phyloP scores from a whole-genome alignment of 371 early-diverging fungal genomes.

The Rhizopus delemar region DNA sequence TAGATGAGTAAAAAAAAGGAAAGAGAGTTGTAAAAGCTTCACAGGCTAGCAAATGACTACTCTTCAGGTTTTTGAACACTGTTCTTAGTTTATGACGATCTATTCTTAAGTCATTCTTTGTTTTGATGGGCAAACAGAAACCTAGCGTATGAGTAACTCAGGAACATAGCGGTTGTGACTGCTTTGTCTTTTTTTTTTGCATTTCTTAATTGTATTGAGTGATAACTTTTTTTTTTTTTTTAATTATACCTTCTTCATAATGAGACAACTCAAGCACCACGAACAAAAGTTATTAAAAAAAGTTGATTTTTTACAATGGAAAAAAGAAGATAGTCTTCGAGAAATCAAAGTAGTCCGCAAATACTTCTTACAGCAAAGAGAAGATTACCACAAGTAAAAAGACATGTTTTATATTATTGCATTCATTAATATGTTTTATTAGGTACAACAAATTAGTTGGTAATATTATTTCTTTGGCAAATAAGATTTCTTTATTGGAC shows the following conservation, averaged over 20 bases:
- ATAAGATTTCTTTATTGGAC: slow-evolving; percentile 87
- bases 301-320: slow-evolving; percentile 98
- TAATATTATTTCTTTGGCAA: slow-evolving; percentile 84
- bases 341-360: slow-evolving; percentile 92
- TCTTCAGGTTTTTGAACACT: too few relatives aligned
- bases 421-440: slow-evolving; percentile 8
- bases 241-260: slow-evolving; percentile 9
- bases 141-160: too few relatives aligned
- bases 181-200: neutral
- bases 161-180: neutral
- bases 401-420: neutral
- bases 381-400: slow-evolving; percentile 90
- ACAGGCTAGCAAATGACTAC: too few relatives aligned
- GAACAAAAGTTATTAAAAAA: slow-evolving; percentile 98
- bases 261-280: slow-evolving; percentile 92
- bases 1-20: too few relatives aligned
- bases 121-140: too few relatives aligned
- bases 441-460: slow-evolving; percentile 94
- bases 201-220: too few relatives aligned
- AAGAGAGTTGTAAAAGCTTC: too few relatives aligned
- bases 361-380: slow-evolving; percentile 92
- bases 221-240: slow-evolving; percentile 2
- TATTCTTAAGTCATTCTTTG: too few relatives aligned
- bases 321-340: slow-evolving; percentile 85
- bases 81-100: too few relatives aligned